Evolutionary conservation across 164 flowering plant species (phyloP), one percentile per base, ranked within the genome.

Genomic region (Berberis vulgaris): DNA sequence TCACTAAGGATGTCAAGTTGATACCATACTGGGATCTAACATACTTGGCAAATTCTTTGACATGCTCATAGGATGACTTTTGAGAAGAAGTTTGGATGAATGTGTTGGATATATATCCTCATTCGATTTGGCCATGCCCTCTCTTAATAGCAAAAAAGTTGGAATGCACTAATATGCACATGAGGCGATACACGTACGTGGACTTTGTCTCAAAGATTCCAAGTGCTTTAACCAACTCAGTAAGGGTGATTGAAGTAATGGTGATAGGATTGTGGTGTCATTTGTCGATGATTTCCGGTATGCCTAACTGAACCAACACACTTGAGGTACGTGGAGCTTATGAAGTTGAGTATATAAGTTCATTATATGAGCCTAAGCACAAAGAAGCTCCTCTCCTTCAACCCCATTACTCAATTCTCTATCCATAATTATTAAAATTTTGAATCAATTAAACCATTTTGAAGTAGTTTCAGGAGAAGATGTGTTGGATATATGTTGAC

Each of bases 261-360:
- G 26, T 26, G 26, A 26, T 26, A 26, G 26, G 26, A 26, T 26
- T 26, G 50, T 46, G 43, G 55, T 49, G 62, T 41, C 77, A 73
- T 54, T 11, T 72, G 71, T 72, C 64, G 59, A 80, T 59, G 60
- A 71, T 63, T 55, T 74, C 78, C 1, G 80, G 75, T 53, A 75
- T 76, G 56, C 80, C 75, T 5, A 78, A 59, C 50, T 78, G 55
- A 71, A 77, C 65, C 11, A 26, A 76, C 78, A 61, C 78, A 79
- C 40, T 69, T 81, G n/a, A 79, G 72, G 0, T 79, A 73, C 82
- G 77, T 71, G 45, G 86, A 78, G 58, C 50, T 65, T 39, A 82
- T 65, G 77, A 6, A 73, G 41, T 63, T 71, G 12, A 65, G 64
- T 1, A 65, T 52, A 5, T 73, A 26, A 72, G 1, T 69, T 73